Evolutionary conservation across 2,329 filamentous ascomycete species (phyloP).

Genomic region (Elsinoe fawcettii): DNA sequence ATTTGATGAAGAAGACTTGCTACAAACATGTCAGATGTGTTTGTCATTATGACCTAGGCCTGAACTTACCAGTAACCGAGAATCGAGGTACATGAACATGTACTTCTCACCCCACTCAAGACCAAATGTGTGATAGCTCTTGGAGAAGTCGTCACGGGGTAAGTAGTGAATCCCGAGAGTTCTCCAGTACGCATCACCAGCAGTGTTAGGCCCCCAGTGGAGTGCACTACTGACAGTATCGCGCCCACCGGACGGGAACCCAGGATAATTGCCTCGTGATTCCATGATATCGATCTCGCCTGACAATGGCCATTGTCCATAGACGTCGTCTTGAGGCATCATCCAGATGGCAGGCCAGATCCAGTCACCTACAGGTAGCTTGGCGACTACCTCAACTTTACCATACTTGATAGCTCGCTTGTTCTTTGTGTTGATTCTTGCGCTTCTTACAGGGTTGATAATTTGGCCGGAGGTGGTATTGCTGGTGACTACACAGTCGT

Average conservation of each 20-base stretch:
- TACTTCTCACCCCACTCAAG: constrained; percentile 47
- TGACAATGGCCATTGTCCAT: constrained; percentile 45
- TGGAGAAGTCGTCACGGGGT: constrained; percentile 32
- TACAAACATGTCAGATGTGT: constrained; percentile 6
- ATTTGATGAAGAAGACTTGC: constrained; percentile 16
- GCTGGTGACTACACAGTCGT: constrained; percentile 35
- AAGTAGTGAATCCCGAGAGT: constrained; percentile 26
- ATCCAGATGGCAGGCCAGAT: constrained; percentile 47
- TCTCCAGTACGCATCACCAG: constrained; percentile 26
- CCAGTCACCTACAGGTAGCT: constrained; percentile 48
- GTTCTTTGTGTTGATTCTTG: constrained; percentile 42
- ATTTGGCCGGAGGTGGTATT: constrained; percentile 40
- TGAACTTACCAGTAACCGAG: constrained; percentile 27
- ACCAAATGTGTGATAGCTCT: constrained; percentile 45
- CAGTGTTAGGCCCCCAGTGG: constrained; percentile 38
- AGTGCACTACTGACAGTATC: constrained; percentile 39
- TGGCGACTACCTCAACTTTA: constrained; percentile 47
- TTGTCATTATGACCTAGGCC: background rate
- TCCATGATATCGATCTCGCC: constrained; percentile 51
- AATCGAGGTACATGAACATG: constrained; percentile 48
- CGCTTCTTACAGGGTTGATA: constrained; percentile 45
- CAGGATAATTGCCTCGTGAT: constrained; percentile 40
- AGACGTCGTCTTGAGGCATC: constrained; percentile 43
- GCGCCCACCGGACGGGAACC: constrained; percentile 35
- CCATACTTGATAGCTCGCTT: constrained; percentile 44